Evolutionary conservation across 2,329 filamentous ascomycete species (phyloP).

Genomic region (Aureobasidium subglaciale): DNA sequence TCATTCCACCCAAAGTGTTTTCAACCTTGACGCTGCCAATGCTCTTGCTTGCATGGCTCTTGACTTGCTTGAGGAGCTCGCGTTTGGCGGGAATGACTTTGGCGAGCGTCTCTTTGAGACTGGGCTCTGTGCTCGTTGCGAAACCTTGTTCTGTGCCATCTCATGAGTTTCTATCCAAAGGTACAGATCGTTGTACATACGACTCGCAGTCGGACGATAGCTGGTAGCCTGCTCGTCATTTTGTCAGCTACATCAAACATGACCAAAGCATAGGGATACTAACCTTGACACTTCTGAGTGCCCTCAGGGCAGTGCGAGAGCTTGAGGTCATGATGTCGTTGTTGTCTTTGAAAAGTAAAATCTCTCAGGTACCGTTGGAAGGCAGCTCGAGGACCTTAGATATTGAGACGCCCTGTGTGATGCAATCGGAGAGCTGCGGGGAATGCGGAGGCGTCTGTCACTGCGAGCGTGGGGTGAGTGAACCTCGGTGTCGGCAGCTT

Average conservation of each 20-base stretch:
- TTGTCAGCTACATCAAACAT: neutral
- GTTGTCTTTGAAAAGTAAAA: neutral
- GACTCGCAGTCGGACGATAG: neutral
- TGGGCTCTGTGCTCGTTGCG: constrained; percentile 70
- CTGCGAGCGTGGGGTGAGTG: constrained; percentile 5
- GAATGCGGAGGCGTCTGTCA: neutral
- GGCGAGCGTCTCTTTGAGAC: constrained; percentile 81
- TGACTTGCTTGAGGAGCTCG: constrained; percentile 89
- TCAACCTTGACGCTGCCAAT: constrained; percentile 91
- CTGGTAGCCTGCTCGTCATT: neutral
- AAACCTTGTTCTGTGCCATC: constrained; percentile 39
- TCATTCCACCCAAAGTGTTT: constrained; percentile 93
- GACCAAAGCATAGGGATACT: constrained; percentile 20
- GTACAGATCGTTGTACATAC: constrained; percentile 34
- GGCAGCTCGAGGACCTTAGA: neutral
- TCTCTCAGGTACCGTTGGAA: neutral
- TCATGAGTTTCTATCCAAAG: neutral
- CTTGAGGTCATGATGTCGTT: constrained; percentile 24
- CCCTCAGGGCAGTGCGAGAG: constrained; percentile 54
- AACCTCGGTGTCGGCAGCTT: constrained; percentile 7
- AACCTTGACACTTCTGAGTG: constrained; percentile 59
- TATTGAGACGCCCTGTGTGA: neutral
- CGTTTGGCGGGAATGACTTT: constrained; percentile 84
- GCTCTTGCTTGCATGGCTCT: constrained; percentile 71
- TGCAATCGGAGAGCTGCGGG: constrained; percentile 12